Conservation (phyloP, 805 yeast species). For the Candida easanensis region DNA sequence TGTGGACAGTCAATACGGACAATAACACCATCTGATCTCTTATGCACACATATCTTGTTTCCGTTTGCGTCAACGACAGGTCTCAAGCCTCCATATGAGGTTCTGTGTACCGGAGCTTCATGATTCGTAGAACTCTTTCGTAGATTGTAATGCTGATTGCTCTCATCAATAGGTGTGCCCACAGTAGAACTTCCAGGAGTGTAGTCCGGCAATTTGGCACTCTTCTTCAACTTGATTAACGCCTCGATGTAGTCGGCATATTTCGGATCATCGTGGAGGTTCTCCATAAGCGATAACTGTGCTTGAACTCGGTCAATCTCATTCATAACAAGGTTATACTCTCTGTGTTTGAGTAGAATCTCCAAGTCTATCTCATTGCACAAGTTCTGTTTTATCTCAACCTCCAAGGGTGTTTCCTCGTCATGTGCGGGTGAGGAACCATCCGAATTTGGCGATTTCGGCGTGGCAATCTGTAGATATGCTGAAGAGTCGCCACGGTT, state of each 20-base stretch:
- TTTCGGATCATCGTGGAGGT: constrained; percentile 34
- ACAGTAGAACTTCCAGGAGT: not conserved
- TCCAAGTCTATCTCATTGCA: constrained; percentile 55
- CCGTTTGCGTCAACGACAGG: constrained; percentile 44
- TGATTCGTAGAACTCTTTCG: constrained; percentile 14
- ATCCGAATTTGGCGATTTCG: constrained; percentile 41
- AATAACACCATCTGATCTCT: constrained; percentile 67
- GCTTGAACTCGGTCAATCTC: constrained; percentile 59
- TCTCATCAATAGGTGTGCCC: not conserved
- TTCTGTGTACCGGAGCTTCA: constrained; percentile 32
- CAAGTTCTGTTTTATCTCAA: constrained; percentile 31
- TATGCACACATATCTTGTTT: constrained; percentile 49
- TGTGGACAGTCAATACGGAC: constrained; percentile 67
- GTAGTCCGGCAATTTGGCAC: constrained; percentile 11
- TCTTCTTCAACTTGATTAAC: constrained; percentile 31
- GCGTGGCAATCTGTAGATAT: constrained; percentile 40
- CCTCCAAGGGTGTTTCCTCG: constrained; percentile 13
- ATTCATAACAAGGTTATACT: constrained; percentile 45
- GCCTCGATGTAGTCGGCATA: constrained; percentile 39
- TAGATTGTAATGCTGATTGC: constrained; percentile 6
- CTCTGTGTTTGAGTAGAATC: constrained; percentile 57
- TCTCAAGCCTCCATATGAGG: constrained; percentile 43
- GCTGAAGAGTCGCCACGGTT: constrained; percentile 7
- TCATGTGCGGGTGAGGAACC: constrained; percentile 26
- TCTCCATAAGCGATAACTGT: constrained; percentile 50